A percentile compares a stretch with the other conserved stretches of the same genome.
These are phyloP conservation scores for Deuterostichococcus epilithicus DNA, from an alignment of 139 green algal species.

Conservation along the genomic window DNA sequence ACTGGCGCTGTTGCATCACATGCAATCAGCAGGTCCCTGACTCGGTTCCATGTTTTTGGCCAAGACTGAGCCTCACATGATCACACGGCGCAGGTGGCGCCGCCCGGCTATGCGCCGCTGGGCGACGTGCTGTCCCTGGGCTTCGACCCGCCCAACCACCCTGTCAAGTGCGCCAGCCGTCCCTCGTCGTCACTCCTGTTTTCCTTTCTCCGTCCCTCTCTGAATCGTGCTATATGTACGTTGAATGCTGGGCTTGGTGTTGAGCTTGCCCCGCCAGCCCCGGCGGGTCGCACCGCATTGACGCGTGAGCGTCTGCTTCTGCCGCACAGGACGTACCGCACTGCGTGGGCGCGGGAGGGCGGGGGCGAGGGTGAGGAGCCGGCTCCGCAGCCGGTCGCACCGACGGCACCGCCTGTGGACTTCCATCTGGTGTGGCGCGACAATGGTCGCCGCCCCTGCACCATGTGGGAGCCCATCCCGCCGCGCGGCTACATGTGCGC, in stretches of 20 bases:
- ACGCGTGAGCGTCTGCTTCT: too few relatives aligned
- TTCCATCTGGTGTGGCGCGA: constrained; percentile 75
- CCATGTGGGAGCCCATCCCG: constrained; percentile 73
- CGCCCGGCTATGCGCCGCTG: constrained; percentile 56
- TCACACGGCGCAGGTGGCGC: constrained; percentile 18
- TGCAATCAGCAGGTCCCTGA: too few relatives aligned
- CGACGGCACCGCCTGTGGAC: constrained; percentile 34
- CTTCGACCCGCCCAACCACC: constrained; percentile 53
- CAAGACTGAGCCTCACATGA: too few relatives aligned
- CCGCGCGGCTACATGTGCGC: constrained; percentile 51
- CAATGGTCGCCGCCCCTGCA: constrained; percentile 49
- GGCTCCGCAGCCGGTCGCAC: neutral
- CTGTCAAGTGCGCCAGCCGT: constrained; percentile 46
- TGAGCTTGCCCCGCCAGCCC: neutral
- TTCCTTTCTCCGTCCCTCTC: too few relatives aligned
- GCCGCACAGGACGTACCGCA: neutral
- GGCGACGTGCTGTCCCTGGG: constrained; percentile 67
- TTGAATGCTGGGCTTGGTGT: too few relatives aligned
- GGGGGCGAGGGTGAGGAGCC: neutral
- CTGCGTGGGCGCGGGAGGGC: constrained; percentile 4
- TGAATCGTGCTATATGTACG: too few relatives aligned
- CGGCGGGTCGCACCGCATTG: neutral
- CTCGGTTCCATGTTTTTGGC: too few relatives aligned
- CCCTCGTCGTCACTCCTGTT: too few relatives aligned
- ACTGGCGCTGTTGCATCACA: too few relatives aligned